A percentile compares a stretch with the other conserved stretches of the same genome.
Conservation (phyloP, 2,329 filamentous ascomycete genomes). For the Hortaea werneckii region DNA sequence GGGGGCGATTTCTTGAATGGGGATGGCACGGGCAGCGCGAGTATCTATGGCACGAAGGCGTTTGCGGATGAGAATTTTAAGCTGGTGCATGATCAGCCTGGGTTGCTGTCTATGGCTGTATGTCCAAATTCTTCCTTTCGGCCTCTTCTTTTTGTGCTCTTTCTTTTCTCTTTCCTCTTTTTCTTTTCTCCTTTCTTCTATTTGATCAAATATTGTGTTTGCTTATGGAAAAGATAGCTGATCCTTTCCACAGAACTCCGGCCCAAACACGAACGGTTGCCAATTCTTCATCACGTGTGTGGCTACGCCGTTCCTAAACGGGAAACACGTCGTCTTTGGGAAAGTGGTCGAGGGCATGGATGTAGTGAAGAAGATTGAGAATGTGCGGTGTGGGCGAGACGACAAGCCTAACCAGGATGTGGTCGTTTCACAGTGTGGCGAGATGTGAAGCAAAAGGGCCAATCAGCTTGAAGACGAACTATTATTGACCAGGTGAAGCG, state of each 20-base stretch:
- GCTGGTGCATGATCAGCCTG: conserved; percentile 66
- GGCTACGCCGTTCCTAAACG: conserved; percentile 75
- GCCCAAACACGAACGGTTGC: conserved; percentile 83
- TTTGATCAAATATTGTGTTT: no score
- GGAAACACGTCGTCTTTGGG: conserved; percentile 93
- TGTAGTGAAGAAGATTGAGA: conserved; percentile 84
- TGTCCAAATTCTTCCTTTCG: conserved; percentile 20
- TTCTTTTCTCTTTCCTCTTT: neutral
- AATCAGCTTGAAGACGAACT: no score
- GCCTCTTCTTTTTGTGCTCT: neutral
- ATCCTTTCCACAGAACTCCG: conserved; percentile 58
- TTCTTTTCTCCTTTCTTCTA: neutral
- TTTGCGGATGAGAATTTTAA: conserved; percentile 89
- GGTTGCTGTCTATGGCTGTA: conserved; percentile 88
- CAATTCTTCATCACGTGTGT: conserved; percentile 97
- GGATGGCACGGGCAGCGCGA: conserved; percentile 78
- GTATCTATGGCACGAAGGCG: conserved; percentile 71
- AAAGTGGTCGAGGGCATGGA: conserved; percentile 85
- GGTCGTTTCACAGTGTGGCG: conserved; percentile 74
- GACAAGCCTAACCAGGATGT: conserved; percentile 82
- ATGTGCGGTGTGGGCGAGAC: conserved; percentile 69
- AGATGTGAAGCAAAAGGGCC: conserved; percentile 54
- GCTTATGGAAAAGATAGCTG: no score
- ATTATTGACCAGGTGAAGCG: no score
- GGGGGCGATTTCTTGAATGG: conserved; percentile 92